Percentiles rank a stretch among this genome's conserved stretches.
Conservation (phyloP, 495 filamentous ascomycete species). For the Neurospora intermedia region DNA sequence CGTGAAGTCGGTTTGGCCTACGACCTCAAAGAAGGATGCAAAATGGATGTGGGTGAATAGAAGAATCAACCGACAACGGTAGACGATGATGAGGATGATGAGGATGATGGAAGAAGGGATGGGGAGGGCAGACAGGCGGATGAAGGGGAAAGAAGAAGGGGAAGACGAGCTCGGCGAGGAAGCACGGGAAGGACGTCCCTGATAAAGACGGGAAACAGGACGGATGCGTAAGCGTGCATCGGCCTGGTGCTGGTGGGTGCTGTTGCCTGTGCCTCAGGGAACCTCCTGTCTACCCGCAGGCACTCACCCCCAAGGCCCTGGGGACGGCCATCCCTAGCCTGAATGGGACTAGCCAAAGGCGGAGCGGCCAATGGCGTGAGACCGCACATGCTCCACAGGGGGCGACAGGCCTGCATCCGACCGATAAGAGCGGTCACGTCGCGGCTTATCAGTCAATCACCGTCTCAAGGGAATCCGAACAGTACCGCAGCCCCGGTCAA, state of each 20-base stretch:
- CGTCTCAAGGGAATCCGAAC: not conserved
- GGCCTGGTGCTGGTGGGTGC: slow-evolving; percentile 2
- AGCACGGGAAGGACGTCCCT: slow-evolving; percentile 24
- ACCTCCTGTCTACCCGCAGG: slow-evolving; percentile 7
- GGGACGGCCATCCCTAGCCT: slow-evolving; percentile 9
- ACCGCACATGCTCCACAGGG: slow-evolving; percentile 6
- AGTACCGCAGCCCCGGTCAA: not conserved
- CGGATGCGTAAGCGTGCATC: slow-evolving; percentile 16
- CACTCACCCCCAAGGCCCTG: slow-evolving; percentile 4
- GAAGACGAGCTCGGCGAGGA: slow-evolving; percentile 15
- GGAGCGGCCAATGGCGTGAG: slow-evolving; percentile 19
- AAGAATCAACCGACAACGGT: slow-evolving; percentile 14
- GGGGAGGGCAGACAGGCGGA: slow-evolving; percentile 13
- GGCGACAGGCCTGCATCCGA: slow-evolving; percentile 8
- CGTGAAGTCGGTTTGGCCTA: slow-evolving; percentile 31
- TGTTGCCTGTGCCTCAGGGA: slow-evolving; percentile 14
- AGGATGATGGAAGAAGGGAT: slow-evolving; percentile 30
- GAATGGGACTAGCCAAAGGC: slow-evolving; percentile 12
- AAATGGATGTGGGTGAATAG: slow-evolving; percentile 7
- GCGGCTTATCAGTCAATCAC: not conserved
- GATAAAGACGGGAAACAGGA: slow-evolving; percentile 18
- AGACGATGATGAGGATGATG: slow-evolving; percentile 33
- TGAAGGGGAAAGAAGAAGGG: slow-evolving; percentile 21
- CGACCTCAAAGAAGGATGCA: slow-evolving; percentile 21
- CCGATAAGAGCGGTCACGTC: slow-evolving; percentile 7